phyloP scores from a whole-genome alignment of 192 early-diverging fungal genomes.

The Allomyces macrogynus region DNA sequence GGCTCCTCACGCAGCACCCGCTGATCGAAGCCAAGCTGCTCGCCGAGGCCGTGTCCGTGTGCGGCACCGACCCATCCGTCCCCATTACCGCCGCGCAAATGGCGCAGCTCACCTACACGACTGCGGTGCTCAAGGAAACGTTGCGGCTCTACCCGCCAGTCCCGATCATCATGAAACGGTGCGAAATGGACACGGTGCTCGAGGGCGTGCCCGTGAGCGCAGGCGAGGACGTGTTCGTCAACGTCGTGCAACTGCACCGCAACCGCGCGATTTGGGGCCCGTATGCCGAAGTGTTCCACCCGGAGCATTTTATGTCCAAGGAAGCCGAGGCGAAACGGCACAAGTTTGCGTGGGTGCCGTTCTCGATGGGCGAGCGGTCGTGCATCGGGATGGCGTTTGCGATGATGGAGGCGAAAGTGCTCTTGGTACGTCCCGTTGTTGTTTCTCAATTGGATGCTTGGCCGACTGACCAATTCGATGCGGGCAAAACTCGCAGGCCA shows the following conservation, averaged over 20 bases:
- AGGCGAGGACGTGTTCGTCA: constrained; percentile 7
- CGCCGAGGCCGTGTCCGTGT: constrained; percentile 11
- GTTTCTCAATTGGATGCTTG: too few relatives aligned
- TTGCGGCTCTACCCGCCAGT: constrained; percentile 30
- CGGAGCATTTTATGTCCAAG: constrained; percentile 21
- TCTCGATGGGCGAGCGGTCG: constrained; percentile 20
- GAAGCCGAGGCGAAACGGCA: constrained; percentile 25
- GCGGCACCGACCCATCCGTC: not conserved
- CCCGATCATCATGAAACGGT: constrained; percentile 11
- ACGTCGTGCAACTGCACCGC: constrained; percentile 18
- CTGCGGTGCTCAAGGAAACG: constrained; percentile 32
- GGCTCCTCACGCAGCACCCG: constrained; percentile 21
- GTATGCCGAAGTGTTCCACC: constrained; percentile 24
- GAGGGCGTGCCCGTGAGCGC: constrained; percentile 17
- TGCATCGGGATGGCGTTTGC: constrained; percentile 43
- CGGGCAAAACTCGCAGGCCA: too few relatives aligned
- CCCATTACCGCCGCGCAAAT: constrained; percentile 14
- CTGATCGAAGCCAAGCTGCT: constrained; percentile 14
- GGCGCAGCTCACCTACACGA: constrained; percentile 18
- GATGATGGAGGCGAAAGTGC: constrained; percentile 32
- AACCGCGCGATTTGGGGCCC: constrained; percentile 16
- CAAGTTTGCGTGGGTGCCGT: constrained; percentile 29
- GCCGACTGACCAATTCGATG: too few relatives aligned
- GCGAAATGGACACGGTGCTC: constrained; percentile 13
- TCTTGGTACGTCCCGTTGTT: too few relatives aligned